Evolutionary conservation across 2,329 filamentous ascomycete species (phyloP), one percentile per base, ranked within the genome.

Genomic region (Xylariomycetidae sp.): DNA sequence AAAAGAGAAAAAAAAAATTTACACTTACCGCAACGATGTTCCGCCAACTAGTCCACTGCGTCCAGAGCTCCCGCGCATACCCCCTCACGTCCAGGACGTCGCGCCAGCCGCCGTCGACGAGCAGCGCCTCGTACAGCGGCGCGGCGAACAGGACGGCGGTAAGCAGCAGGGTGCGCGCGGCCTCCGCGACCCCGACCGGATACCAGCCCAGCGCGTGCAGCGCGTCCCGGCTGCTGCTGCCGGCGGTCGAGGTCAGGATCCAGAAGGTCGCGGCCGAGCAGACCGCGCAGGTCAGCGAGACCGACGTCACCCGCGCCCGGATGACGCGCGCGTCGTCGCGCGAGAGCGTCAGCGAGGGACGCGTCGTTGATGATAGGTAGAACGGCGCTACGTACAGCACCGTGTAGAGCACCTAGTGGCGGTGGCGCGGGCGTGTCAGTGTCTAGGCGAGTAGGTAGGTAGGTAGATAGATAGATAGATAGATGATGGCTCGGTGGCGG

Each of bases 281-380:
- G 36, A 79, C 51, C 32, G 79, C 54, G 54, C 85, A 92, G 27
- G 86, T 88, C 37, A 84, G 57, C 15, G 79, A 81, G 48, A 95
- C 90, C 33, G 82, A 83, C 35, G 82, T 74, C 49, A 95, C 82
- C 47, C 92, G 81, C 37, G 86, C 85, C 47, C 81, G 82, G 63
- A 98, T 96, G 31, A 93, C 87, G 9, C 83, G 82, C 8, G 89
- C 87, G 18, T 86, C 82, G 74, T 96, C 89, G 54, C 92, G 80
- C 40, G 85, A 85, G 18, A 93, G 74, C 34, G 72, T 76, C 17
- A 77, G 73, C 6, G 86, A 92, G 6, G 89, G 88, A 32, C 89
- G 78, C 5, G 90, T 93, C 14, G 77, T 72, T 4, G 77, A 61
- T 14, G 82, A 92, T 43, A 90, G 69, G 67, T 98, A 95, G 61